Evolutionary conservation across 805 yeast species (phyloP).

Genomic region (Pichia pseudocactophila): DNA sequence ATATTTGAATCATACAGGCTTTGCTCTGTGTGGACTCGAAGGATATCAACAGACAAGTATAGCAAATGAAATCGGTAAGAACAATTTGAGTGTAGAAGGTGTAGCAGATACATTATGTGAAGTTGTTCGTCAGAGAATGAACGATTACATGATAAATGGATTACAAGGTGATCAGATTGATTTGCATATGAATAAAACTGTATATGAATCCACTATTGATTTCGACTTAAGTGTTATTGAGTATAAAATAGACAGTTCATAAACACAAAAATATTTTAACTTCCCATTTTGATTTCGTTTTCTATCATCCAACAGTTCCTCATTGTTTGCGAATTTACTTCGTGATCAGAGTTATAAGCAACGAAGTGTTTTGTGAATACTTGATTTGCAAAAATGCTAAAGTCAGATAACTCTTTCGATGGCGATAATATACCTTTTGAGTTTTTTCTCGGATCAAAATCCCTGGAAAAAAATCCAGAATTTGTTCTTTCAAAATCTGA

Average conservation of each 20-base stretch:
- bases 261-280: too few relatives aligned
- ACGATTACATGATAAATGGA: slow-evolving; percentile 4
- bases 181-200: background rate
- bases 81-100: slow-evolving; percentile 30
- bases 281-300: background rate
- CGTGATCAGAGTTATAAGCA: background rate
- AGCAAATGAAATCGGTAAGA: slow-evolving; percentile 17
- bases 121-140: slow-evolving; percentile 29
- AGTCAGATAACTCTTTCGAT: background rate
- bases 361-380: background rate
- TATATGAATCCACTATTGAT: background rate
- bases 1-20: slow-evolving; percentile 49
- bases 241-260: background rate
- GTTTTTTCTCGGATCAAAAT: slow-evolving; percentile 1
- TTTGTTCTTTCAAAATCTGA: slow-evolving; percentile 5
- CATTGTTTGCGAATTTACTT: background rate
- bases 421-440: background rate
- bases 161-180: background rate
- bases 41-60: slow-evolving; percentile 51
- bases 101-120: slow-evolving; percentile 29
- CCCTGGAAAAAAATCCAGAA: slow-evolving; percentile 1
- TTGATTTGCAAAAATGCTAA: background rate
- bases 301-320: slow-evolving; percentile 4
- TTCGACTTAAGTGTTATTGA: background rate
- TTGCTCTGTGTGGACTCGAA: slow-evolving; percentile 82